Evolutionary conservation across 257 asterid genomes (phyloP).

Genomic region (Petrea volubilis): DNA sequence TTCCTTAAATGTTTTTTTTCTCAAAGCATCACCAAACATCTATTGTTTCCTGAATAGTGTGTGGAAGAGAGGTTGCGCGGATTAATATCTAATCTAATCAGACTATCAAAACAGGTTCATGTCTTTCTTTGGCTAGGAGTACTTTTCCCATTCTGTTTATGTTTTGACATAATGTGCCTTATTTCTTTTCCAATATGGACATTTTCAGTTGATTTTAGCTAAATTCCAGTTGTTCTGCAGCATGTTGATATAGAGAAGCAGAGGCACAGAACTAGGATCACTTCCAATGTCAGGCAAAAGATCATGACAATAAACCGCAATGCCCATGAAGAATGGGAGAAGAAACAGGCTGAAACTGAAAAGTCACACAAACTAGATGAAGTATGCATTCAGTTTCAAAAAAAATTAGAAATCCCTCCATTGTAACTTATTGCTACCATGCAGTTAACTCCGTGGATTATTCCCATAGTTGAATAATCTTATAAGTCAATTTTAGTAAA

Average conservation of each 20-base stretch:
- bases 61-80: conserved; percentile 97
- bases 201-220: background rate
- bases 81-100: conserved; percentile 63
- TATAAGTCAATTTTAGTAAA: too few species aligned
- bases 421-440: too few species aligned
- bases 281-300: conserved; percentile 81
- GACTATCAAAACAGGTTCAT: conserved; percentile 82
- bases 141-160: background rate
- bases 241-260: conserved; percentile 82
- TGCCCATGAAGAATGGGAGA: conserved; percentile 94
- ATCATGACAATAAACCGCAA: conserved; percentile 68
- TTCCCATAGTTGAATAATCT: too few species aligned
- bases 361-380: conserved; percentile 70
- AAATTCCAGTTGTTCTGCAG: conserved; percentile 38
- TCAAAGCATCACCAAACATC: conserved; percentile 9
- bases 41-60: conserved; percentile 44
- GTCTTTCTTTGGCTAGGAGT: background rate
- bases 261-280: conserved; percentile 71
- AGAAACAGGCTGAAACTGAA: conserved; percentile 81
- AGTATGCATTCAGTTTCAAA: conserved; percentile 43
- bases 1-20: background rate
- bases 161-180: background rate
- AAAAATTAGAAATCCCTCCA: too few species aligned
- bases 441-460: too few species aligned
- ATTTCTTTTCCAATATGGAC: background rate